These are phyloP conservation scores for Colletotrichum tamarilloi DNA, from an alignment of 2,329 filamentous ascomycete species.

Conservation along the genomic window DNA sequence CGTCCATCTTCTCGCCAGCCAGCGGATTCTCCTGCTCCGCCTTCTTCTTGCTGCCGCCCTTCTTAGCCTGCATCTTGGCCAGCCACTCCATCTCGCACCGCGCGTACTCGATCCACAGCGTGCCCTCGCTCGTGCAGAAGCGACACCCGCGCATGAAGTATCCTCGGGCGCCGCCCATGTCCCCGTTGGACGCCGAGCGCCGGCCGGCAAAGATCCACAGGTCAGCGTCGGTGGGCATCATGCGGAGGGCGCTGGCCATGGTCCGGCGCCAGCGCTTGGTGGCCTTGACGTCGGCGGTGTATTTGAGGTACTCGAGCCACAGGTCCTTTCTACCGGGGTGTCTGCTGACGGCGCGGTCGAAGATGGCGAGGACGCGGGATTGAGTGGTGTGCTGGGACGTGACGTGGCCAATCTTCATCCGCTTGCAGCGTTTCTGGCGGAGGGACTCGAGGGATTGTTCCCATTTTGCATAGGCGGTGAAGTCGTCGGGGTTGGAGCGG, in stretches of 20 bases:
- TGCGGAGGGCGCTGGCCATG: slow-evolving; percentile 77
- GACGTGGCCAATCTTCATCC: slow-evolving; percentile 77
- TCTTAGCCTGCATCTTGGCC: slow-evolving; percentile 80
- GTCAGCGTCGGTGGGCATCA: slow-evolving; percentile 85
- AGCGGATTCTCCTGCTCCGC: slow-evolving; percentile 53
- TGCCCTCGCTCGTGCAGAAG: slow-evolving; percentile 82
- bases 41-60: slow-evolving; percentile 72
- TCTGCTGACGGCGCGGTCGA: slow-evolving; percentile 86
- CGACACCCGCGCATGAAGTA: slow-evolving; percentile 90
- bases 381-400: slow-evolving; percentile 78
- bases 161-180: slow-evolving; percentile 86
- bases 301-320: slow-evolving; percentile 92
- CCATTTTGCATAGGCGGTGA: slow-evolving; percentile 83
- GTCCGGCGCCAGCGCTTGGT: slow-evolving; percentile 73
- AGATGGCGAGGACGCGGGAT: slow-evolving; percentile 86
- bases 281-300: slow-evolving; percentile 75
- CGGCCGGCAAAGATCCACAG: slow-evolving; percentile 90
- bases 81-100: slow-evolving; percentile 94
- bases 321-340: slow-evolving; percentile 84
- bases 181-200: slow-evolving; percentile 80
- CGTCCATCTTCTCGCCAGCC: slow-evolving; percentile 60
- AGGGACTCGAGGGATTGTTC: slow-evolving; percentile 78
- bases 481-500: slow-evolving; percentile 81
- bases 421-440: slow-evolving; percentile 83
- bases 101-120: slow-evolving; percentile 90